Evolutionary conservation across 768 basidiomycete species (phyloP).

Genomic region (Mycena indigotica): DNA sequence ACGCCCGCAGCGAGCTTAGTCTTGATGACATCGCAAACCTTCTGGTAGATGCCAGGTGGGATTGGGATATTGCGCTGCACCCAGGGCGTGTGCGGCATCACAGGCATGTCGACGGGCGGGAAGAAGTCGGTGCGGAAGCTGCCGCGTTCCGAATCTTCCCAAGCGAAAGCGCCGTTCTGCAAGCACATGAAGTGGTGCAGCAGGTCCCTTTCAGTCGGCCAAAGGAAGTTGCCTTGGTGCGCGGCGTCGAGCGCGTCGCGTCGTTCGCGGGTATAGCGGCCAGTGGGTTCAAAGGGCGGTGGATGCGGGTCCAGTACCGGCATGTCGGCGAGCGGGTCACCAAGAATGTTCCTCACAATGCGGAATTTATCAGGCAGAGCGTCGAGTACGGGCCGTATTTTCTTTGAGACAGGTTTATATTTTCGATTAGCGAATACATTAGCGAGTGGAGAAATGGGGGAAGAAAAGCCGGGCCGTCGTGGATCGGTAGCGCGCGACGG

Average conservation of each 20-base stretch:
- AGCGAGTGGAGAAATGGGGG: background rate
- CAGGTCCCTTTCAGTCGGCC: slow-evolving; percentile 16
- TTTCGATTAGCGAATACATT: slow-evolving; percentile 9
- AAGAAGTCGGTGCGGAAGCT: slow-evolving; percentile 25
- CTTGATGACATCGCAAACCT: background rate
- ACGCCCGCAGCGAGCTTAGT: slow-evolving; percentile 1
- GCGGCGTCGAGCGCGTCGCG: slow-evolving; percentile 2
- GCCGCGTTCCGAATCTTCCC: slow-evolving; percentile 21
- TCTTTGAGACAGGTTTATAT: slow-evolving; percentile 25
- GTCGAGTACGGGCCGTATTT: slow-evolving; percentile 17
- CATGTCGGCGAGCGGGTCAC: slow-evolving; percentile 14
- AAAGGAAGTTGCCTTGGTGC: slow-evolving; percentile 13
- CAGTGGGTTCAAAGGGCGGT: background rate
- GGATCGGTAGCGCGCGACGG: background rate
- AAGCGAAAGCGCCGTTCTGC: slow-evolving; percentile 21
- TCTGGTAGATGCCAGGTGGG: background rate
- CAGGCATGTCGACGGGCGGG: slow-evolving; percentile 21
- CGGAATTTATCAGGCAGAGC: slow-evolving; percentile 21
- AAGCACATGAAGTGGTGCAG: slow-evolving; percentile 11
- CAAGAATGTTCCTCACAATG: slow-evolving; percentile 12
- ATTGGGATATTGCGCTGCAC: slow-evolving; percentile 1
- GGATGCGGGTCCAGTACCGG: slow-evolving; percentile 7
- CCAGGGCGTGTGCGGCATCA: slow-evolving; percentile 26
- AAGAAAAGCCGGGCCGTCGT: background rate
- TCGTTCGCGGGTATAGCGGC: slow-evolving; percentile 7